A percentile compares a stretch with the other conserved stretches of the same genome.
Conservation (phyloP, 2,329 filamentous ascomycete species). For the Periconia sp. region DNA sequence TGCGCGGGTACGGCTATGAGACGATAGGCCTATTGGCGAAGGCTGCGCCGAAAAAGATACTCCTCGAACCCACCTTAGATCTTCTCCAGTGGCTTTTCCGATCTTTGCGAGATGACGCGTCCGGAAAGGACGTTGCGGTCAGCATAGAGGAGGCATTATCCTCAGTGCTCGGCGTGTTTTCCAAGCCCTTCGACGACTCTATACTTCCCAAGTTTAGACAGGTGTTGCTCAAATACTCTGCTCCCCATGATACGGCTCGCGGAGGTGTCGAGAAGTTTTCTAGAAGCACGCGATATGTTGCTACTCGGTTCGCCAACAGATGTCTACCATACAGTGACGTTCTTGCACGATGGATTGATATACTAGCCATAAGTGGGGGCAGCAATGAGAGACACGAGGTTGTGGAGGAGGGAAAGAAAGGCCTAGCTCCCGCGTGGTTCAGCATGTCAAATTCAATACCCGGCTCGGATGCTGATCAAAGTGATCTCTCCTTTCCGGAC, state of each 20-base stretch:
- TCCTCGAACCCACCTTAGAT: constrained; percentile 59
- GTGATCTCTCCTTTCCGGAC: constrained; percentile 43
- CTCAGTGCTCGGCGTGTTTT: constrained; percentile 70
- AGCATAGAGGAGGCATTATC: constrained; percentile 91
- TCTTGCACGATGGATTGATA: constrained; percentile 83
- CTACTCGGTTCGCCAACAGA: constrained; percentile 87
- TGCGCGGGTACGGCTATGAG: constrained; percentile 86
- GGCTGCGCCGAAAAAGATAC: constrained; percentile 65
- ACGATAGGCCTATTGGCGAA: constrained; percentile 82
- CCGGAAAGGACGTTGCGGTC: constrained; percentile 74
- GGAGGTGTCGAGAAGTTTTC: constrained; percentile 48
- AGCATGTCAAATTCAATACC: constrained; percentile 60
- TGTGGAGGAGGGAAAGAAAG: constrained; percentile 86
- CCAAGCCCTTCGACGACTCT: constrained; percentile 49
- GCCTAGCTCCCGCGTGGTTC: constrained; percentile 81
- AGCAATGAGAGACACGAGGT: constrained; percentile 78
- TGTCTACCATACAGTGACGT: constrained; percentile 82
- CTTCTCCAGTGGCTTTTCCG: constrained; percentile 80
- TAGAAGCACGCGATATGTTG: constrained; percentile 76
- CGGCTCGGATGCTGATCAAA: constrained; percentile 26
- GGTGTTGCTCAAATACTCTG: constrained; percentile 40
- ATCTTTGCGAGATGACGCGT: constrained; percentile 80
- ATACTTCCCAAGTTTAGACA: constrained; percentile 48
- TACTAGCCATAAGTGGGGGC: constrained; percentile 76
- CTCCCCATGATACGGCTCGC: constrained; percentile 17